These are phyloP conservation scores for Evernia prunastri DNA, from an alignment of 495 filamentous ascomycete genomes.

Conservation along the genomic window DNA sequence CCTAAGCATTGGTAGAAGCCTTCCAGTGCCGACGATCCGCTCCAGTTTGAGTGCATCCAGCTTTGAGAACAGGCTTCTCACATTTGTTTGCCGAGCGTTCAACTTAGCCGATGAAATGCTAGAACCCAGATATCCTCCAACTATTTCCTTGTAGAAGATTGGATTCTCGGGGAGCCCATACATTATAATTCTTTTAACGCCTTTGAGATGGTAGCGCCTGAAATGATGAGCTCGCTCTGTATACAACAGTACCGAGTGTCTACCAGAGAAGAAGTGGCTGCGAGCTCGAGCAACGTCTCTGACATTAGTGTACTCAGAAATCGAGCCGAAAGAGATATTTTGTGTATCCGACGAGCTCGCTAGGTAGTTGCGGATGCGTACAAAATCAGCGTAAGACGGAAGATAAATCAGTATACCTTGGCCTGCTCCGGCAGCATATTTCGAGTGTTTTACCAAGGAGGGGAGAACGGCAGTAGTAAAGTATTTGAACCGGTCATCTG, in stretches of 20 bases:
- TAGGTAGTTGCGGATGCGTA: slow-evolving; percentile 86
- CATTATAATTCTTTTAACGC: slow-evolving; percentile 72
- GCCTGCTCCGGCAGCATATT: slow-evolving; percentile 32
- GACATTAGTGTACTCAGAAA: slow-evolving; percentile 79
- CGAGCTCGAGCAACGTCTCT: slow-evolving; percentile 74
- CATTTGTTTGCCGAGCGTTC: slow-evolving; percentile 36
- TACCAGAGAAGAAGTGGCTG: slow-evolving; percentile 76
- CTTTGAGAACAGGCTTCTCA: slow-evolving; percentile 72
- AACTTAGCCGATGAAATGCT: slow-evolving; percentile 34
- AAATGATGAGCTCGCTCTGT: slow-evolving; percentile 94
- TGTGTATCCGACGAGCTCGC: slow-evolving; percentile 61
- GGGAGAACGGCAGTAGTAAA: slow-evolving; percentile 78
- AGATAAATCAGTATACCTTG: slow-evolving; percentile 76
- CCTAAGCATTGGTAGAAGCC: slow-evolving; percentile 63
- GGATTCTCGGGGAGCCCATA: slow-evolving; percentile 88
- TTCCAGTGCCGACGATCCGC: slow-evolving; percentile 72
- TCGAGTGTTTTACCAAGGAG: slow-evolving; percentile 52
- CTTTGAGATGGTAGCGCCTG: slow-evolving; percentile 69
- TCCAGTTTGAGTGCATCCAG: slow-evolving; percentile 87
- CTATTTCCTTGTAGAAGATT: slow-evolving; percentile 80
- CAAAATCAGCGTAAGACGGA: slow-evolving; percentile 88
- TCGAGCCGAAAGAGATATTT: slow-evolving; percentile 69
- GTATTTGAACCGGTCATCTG: slow-evolving; percentile 85
- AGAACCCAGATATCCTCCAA: slow-evolving; percentile 36
- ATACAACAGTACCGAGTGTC: slow-evolving; percentile 79